Evolutionary conservation across 176 grass and related monocot species (phyloP).

Genomic region (Oryza coarctata): DNA sequence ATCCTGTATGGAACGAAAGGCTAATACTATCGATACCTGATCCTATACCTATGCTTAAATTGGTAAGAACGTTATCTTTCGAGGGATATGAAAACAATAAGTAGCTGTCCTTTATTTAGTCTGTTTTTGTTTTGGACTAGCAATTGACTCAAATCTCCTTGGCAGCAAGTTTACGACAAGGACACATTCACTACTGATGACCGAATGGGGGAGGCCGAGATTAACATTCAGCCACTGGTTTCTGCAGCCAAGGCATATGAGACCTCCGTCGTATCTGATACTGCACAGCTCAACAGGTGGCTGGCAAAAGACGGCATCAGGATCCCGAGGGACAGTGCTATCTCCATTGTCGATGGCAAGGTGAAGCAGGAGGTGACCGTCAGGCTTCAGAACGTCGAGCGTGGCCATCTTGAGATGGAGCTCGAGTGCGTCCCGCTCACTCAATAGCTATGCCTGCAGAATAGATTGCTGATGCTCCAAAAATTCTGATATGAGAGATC

Average conservation of each 20-base stretch:
- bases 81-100: background rate
- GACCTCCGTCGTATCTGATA: conserved; percentile 46
- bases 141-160: conserved; percentile 48
- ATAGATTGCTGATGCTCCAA: background rate
- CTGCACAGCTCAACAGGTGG: conserved; percentile 64
- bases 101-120: background rate
- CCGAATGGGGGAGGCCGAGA: conserved; percentile 83
- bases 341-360: conserved; percentile 57
- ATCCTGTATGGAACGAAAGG: conserved; percentile 92
- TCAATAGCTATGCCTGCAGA: conserved; percentile 45
- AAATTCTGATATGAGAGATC: background rate
- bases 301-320: conserved; percentile 57
- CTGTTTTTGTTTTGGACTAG: background rate
- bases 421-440: conserved; percentile 94
- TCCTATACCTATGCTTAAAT: conserved; percentile 65
- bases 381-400: conserved; percentile 85
- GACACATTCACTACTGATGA: conserved; percentile 89
- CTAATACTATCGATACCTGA: conserved; percentile 85
- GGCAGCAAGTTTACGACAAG: conserved; percentile 87
- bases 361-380: conserved; percentile 77
- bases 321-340: conserved; percentile 63
- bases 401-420: conserved; percentile 82
- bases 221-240: conserved; percentile 81
- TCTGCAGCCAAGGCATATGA: conserved; percentile 76
- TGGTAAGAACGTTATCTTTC: conserved; percentile 48